Percentiles rank a stretch among this genome's conserved stretches.
Evolutionary conservation across 805 yeast species (phyloP).

Genomic region (Hanseniaspora singularis): DNA sequence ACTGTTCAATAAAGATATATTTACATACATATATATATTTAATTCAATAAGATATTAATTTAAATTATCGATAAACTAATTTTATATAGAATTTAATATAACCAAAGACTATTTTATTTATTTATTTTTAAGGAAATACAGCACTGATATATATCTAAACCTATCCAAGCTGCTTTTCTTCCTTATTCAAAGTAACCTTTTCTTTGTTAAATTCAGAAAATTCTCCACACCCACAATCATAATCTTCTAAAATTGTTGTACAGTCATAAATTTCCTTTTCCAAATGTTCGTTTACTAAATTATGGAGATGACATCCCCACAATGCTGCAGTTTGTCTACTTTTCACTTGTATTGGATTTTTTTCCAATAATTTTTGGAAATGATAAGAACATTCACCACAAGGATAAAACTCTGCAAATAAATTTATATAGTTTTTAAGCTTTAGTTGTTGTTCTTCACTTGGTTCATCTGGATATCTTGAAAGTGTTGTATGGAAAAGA

Average conservation of each 20-base stretch:
- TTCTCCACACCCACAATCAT: constrained; percentile 94
- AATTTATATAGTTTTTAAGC: constrained; percentile 47
- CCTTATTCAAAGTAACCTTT: constrained; percentile 36
- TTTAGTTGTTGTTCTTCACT: constrained; percentile 49
- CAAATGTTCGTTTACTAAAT: constrained; percentile 65
- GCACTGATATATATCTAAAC: too few species aligned
- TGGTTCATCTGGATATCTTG: constrained; percentile 84
- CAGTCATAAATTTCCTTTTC: constrained; percentile 72
- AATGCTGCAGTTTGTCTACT: constrained; percentile 70
- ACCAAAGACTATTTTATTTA: not conserved
- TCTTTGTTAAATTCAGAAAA: constrained; percentile 31
- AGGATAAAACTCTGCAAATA: constrained; percentile 88
- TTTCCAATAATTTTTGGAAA: constrained; percentile 53
- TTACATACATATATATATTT: not conserved
- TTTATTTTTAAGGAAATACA: too few species aligned
- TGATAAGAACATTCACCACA: constrained; percentile 96
- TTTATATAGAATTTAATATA: not conserved
- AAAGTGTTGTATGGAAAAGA: constrained; percentile 78
- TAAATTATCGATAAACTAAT: not conserved
- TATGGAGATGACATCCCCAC: constrained; percentile 95
- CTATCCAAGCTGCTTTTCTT: constrained; percentile 36
- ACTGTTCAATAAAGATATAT: not conserved
- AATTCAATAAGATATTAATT: not conserved
- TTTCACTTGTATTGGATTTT: constrained; percentile 75
- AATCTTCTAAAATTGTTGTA: constrained; percentile 69